A percentile compares a stretch with the other conserved stretches of the same genome.
These are phyloP conservation scores for Phialophora chinensis DNA, from an alignment of 2,329 filamentous ascomycete species.

Conservation along the genomic window DNA sequence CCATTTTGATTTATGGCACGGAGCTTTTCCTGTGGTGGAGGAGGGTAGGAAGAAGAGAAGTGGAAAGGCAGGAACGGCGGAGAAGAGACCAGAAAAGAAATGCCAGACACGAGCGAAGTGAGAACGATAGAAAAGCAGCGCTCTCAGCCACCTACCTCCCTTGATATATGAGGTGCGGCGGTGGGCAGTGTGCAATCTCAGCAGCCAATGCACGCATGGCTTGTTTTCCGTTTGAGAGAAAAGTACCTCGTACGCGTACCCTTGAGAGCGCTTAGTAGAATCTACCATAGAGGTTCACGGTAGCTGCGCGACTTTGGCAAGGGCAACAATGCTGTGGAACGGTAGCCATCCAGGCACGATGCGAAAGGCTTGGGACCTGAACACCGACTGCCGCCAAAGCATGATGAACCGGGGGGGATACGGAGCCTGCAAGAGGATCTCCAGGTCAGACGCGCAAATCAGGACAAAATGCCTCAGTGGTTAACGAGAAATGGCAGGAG, in stretches of 20 bases:
- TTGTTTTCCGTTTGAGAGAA: background rate
- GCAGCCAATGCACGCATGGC: background rate
- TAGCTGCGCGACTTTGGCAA: slow-evolving; percentile 5
- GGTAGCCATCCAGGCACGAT: background rate
- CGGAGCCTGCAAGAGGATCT: background rate
- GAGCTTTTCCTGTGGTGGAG: background rate
- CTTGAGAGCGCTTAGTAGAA: background rate
- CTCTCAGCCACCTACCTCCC: background rate
- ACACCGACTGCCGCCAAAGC: background rate
- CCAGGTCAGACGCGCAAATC: background rate
- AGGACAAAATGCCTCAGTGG: slow-evolving; percentile 15
- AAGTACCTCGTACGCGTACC: background rate
- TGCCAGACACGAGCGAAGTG: background rate
- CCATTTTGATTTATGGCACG: background rate
- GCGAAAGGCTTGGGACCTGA: background rate
- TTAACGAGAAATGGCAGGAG: slow-evolving; percentile 12
- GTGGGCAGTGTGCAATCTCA: background rate
- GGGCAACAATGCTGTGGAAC: slow-evolving; percentile 4
- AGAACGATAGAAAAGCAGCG: background rate
- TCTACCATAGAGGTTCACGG: slow-evolving; percentile 1
- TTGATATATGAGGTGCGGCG: slow-evolving; percentile 10
- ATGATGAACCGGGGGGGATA: background rate
- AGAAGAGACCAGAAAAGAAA: background rate
- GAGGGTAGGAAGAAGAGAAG: background rate
- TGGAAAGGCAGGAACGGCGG: background rate